Conservation (phyloP, 176 grass and related monocot species). For the Phoenix dactylifera region DNA sequence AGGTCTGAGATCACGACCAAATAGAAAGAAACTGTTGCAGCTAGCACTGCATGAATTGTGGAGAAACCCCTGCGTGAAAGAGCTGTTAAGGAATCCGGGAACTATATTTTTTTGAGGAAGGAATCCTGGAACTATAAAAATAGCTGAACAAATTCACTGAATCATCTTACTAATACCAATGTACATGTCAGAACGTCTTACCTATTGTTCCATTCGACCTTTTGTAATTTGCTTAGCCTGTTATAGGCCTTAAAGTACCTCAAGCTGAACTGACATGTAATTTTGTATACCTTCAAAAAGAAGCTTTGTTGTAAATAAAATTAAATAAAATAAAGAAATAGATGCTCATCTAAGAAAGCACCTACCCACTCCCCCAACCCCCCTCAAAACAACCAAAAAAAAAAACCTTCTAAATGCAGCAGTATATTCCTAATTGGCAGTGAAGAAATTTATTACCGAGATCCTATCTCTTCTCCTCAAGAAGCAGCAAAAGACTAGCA, state of each 20-base stretch:
- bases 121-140: not conserved
- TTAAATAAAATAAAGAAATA: not conserved
- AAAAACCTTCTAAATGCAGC: too few species aligned
- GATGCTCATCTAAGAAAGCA: too few species aligned
- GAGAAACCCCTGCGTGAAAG: slow-evolving; percentile 49
- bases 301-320: not conserved
- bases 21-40: slow-evolving; percentile 53
- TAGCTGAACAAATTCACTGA: not conserved
- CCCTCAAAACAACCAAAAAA: too few species aligned
- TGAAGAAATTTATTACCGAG: too few species aligned
- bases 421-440: too few species aligned
- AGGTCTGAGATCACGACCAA: slow-evolving; percentile 53
- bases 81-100: not conserved
- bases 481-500: too few species aligned
- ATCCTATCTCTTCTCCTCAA: too few species aligned
- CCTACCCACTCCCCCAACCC: too few species aligned
- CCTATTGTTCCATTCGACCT: slow-evolving; percentile 82
- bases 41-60: slow-evolving; percentile 63
- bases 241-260: slow-evolving; percentile 46
- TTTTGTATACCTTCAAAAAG: slow-evolving; percentile 38
- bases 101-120: not conserved
- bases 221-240: slow-evolving; percentile 37
- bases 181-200: slow-evolving; percentile 3
- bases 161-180: not conserved
- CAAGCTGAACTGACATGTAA: slow-evolving; percentile 41